Evolutionary conservation across 78 protist species (phyloP).

Genomic region (Chrysochromulina tobinii): DNA sequence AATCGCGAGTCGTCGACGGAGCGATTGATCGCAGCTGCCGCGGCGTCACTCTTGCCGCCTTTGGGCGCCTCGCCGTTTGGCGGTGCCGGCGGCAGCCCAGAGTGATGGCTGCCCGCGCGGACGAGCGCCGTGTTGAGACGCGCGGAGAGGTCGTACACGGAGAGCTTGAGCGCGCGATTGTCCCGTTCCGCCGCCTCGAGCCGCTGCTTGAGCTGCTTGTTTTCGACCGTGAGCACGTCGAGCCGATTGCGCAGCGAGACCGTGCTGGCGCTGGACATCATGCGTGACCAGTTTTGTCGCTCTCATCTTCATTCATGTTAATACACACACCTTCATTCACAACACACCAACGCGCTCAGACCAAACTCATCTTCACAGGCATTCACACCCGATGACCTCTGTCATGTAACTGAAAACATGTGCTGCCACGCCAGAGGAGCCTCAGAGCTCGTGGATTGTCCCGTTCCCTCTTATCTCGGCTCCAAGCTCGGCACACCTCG

Average conservation of each 20-base stretch:
- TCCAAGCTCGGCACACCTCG: too few relatives aligned
- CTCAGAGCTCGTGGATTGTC: too few relatives aligned
- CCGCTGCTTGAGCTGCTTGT: neutral
- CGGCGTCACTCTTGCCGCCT: neutral
- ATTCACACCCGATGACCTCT: too few relatives aligned
- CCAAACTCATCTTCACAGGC: too few relatives aligned
- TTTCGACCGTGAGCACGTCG: neutral
- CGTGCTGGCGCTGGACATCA: too few relatives aligned
- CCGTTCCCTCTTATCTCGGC: too few relatives aligned
- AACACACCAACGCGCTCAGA: too few relatives aligned
- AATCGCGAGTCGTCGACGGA: neutral
- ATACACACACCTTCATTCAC: too few relatives aligned
- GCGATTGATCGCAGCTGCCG: neutral
- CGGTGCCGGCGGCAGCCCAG: neutral
- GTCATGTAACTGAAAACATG: too few relatives aligned
- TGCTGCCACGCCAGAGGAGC: too few relatives aligned
- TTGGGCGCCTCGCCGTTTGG: neutral
- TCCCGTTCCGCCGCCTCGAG: neutral
- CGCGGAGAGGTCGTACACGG: constrained; percentile 4
- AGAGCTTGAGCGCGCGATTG: constrained; percentile 1
- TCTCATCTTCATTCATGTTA: too few relatives aligned
- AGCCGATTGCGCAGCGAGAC: neutral
- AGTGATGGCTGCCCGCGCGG: neutral
- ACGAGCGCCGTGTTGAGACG: neutral
- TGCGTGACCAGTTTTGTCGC: too few relatives aligned